Evolutionary conservation across 768 basidiomycete species (phyloP), one percentile per base, ranked within the genome.

Genomic region (Pleurotus djamor): DNA sequence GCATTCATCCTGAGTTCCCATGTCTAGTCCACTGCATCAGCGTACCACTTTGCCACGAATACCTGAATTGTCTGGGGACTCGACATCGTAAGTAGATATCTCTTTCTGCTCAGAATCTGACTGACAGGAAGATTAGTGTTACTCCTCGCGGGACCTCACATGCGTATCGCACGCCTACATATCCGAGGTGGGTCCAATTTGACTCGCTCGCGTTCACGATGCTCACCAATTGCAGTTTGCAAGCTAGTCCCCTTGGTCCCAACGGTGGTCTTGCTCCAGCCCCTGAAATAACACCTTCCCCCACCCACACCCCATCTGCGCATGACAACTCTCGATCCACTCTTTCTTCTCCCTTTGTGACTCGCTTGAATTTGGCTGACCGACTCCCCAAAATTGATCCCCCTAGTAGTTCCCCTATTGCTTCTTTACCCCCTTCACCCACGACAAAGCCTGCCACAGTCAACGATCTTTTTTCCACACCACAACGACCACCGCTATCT

Each of bases 301-400:
- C 38, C 12, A 34, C 8, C 41, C 62, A 57, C 13, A 69, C 72
- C 37, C 70, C 72, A 17, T 71, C 74, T 36, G 70, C 70, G 8
- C 66, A 74, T 14, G 65, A 69, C 9, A 59, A 69, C 14, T 69
- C 70, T 33, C 68, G 59, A 52, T 70, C 74, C 14, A 66, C 69
- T 13, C 67, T 82, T 33, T 80, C 81, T 3, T 82, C 81, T 17
- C 80, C 80, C 5, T 82, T 82, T 65, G 72, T 77, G 66, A 76
- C 71, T 35, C 77, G 77, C 59, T 61, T 76, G 35, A 67, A 69
- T 38, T 66, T 74, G 35, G 64, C 61, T 5, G 72, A 73, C 28
- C 65, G 64, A 38, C 43, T 59, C 16, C 59, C 54, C 28, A 71
- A 69, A 45, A 52, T 59, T 32, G 61, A 62, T 43, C 57, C 60